Base-by-base conservation (phyloP, 1,139 yeast species). In the Neolecta irregularis region DNA sequence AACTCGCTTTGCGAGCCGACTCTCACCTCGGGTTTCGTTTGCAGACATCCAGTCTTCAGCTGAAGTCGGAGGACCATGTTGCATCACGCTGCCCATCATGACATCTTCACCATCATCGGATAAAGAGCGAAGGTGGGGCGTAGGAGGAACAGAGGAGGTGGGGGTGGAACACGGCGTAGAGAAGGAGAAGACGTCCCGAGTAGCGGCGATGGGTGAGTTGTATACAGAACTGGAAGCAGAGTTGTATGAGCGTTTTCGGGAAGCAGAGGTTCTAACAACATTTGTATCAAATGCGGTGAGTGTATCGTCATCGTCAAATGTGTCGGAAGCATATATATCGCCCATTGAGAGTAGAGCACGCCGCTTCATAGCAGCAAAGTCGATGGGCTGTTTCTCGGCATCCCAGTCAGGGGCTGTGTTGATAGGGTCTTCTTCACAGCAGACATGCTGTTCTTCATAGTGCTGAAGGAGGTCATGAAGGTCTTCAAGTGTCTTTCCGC, bases 391-490 rank as follows among this genome's bases (percentile, higher is more conserved):
- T 13, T 5, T 16, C n/a, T 24, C 24, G 12, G 35, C 26, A 6
- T 32, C 34, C 9, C 20, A 11, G 18, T 32, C 15, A 19, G 30
- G 35, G 8, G 29, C 35, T 37, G 17, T 11, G 6, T 26, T 12
- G 3, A 30, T 13, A 17, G 24, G 62, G 11, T 36, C 40, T 9
- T 37, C 41, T 15, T 39, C 41, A 58, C 72, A 26, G 80, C 78
- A 37, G 78, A 70, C 44, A 56, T 88, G 98, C 29, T 92, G 85
- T 56, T 88, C 96, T 55, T 91, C 98, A 53, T 88, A 91, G 55
- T 88, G 98, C 48, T 92, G 73, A 45, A 88, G 65, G 44, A 88
- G 64, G 56, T 88, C 98, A 56, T 88, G 98, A 45, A 88, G 62
- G 8, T 93, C 85, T 23, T 96, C 96, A 40, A 91, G 65, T 29